Percentiles rank a stretch among this genome's conserved stretches.
phyloP scores from a whole-genome alignment of 2,329 filamentous ascomycete genomes.

The Sphaerulina vaccinii region DNA sequence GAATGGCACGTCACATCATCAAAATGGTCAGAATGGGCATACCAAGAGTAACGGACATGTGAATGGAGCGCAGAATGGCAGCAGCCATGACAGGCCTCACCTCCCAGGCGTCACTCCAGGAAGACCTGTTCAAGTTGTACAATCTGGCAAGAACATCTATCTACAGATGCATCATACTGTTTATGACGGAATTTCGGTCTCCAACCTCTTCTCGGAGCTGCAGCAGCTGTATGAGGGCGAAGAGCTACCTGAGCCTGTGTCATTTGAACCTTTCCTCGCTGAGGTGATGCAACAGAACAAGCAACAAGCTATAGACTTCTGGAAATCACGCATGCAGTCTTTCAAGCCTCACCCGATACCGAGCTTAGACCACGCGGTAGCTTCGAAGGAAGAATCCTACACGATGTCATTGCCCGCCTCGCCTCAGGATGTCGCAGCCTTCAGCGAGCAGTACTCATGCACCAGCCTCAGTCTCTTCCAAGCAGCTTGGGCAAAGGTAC shows the following conservation, averaged over 20 bases:
- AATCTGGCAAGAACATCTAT: conserved; percentile 34
- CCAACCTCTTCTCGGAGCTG: conserved; percentile 67
- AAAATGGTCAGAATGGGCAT: conserved; percentile 9
- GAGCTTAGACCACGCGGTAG: conserved; percentile 13
- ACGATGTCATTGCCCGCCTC: conserved; percentile 8
- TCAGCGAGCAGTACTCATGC: conserved; percentile 54
- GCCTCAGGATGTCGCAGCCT: conserved; percentile 46
- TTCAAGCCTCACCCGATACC: conserved; percentile 50
- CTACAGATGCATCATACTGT: conserved; percentile 74
- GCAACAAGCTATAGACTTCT: conserved; percentile 60
- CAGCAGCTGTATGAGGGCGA: conserved; percentile 56
- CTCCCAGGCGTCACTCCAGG: conserved; percentile 14
- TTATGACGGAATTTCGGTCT: conserved; percentile 80
- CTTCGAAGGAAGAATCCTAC: conserved; percentile 8
- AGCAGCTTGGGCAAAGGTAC: conserved; percentile 66
- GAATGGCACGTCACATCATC: not conserved
- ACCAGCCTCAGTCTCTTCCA: conserved; percentile 67
- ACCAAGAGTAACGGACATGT: conserved; percentile 1
- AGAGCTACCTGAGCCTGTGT: conserved; percentile 49
- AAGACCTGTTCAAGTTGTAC: conserved; percentile 16
- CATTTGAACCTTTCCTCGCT: conserved; percentile 64
- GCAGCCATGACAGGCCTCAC: not conserved
- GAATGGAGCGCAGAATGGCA: conserved; percentile 2
- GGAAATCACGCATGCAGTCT: conserved; percentile 57
- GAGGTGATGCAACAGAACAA: conserved; percentile 55